Conservation (phyloP, 2,329 filamentous ascomycete genomes). For the Scolecobasidium constrictum region DNA sequence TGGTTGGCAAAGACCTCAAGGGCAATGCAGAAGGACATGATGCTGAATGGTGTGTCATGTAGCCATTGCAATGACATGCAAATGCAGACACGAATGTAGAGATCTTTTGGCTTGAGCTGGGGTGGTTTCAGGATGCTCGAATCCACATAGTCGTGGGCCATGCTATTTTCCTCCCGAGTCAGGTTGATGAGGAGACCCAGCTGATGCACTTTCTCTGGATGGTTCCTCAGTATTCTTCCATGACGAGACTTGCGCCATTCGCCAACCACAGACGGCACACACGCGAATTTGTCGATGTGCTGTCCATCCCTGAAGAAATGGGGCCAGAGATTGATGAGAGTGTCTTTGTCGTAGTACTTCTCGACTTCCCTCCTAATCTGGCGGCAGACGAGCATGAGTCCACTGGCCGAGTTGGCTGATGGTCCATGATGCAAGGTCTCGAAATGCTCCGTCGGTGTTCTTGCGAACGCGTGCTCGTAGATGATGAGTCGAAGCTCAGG, state of each 20-base stretch:
- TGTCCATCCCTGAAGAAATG: background rate
- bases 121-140: background rate
- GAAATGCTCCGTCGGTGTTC: background rate
- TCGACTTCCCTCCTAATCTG: conserved; percentile 30
- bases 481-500: background rate
- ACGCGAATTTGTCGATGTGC: background rate
- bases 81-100: background rate
- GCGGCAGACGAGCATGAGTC: conserved; percentile 27
- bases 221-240: background rate
- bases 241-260: background rate
- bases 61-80: background rate
- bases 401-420: conserved; percentile 10
- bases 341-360: conserved; percentile 29
- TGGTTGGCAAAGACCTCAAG: background rate
- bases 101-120: background rate
- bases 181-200: background rate
- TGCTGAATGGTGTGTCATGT: background rate
- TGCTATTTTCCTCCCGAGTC: background rate
- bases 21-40: background rate
- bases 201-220: background rate
- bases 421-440: background rate
- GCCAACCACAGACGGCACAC: background rate
- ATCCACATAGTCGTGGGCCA: background rate
- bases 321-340: conserved; percentile 20
- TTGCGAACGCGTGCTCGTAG: background rate